These are phyloP conservation scores for Dipteronia sinensis DNA, from an alignment of 345 rosid species.

Conservation along the genomic window DNA sequence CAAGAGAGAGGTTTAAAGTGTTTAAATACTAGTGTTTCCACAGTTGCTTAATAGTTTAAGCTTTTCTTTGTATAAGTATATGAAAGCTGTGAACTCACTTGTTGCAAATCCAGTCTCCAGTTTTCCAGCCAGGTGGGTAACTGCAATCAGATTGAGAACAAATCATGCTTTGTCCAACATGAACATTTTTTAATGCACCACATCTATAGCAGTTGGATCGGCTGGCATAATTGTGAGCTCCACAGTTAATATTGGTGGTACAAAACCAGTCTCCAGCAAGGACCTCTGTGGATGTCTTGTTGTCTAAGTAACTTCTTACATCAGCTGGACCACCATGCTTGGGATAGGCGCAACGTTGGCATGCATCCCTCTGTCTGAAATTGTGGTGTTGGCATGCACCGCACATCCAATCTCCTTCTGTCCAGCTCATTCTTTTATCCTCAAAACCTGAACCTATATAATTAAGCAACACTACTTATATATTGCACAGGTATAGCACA, in stretches of 20 bases:
- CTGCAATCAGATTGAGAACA: conserved; percentile 31
- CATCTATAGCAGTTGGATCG: conserved; percentile 76
- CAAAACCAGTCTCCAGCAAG: conserved; percentile 97
- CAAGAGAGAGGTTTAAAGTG: too few relatives aligned
- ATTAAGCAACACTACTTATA: too few relatives aligned
- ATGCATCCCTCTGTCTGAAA: conserved; percentile 69
- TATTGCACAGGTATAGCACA: too few relatives aligned
- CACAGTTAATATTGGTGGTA: conserved; percentile 61
- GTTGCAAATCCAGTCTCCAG: conserved; percentile 93
- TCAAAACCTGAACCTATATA: neutral
- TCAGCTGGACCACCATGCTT: conserved; percentile 69
- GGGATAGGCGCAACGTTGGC: conserved; percentile 72
- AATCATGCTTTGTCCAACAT: neutral
- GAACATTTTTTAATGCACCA: conserved; percentile 49
- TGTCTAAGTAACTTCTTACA: conserved; percentile 52
- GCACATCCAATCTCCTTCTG: conserved; percentile 89
- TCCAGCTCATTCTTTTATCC: conserved; percentile 61
- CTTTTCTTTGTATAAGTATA: neutral
- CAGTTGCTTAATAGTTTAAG: too few relatives aligned
- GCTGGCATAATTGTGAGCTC: conserved; percentile 93
- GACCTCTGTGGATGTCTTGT: conserved; percentile 42
- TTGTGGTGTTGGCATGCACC: conserved; percentile 75
- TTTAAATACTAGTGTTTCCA: too few relatives aligned
- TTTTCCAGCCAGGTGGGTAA: conserved; percentile 82
- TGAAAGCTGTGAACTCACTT: conserved; percentile 34